Base-by-base conservation (phyloP, 1,139 yeast species). In the Trichomonascaceae sp. region DNA sequence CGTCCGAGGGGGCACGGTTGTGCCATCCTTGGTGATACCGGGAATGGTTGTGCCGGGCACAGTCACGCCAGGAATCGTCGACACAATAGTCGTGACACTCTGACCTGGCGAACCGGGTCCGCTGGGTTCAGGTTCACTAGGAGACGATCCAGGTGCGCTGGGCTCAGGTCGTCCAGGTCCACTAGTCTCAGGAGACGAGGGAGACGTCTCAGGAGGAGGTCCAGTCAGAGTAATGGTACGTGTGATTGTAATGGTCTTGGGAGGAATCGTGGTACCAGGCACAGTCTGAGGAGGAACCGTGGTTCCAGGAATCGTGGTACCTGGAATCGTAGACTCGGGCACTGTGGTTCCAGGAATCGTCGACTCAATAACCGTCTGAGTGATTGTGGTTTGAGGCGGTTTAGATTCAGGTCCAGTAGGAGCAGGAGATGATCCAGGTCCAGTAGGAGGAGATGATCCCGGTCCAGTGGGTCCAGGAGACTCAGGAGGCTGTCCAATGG, bases 181-280 rank as follows among this genome's bases (percentile, higher is more conserved):
- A n/a, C n/a, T n/a, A n/a, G n/a, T n/a, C n/a, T n/a, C n/a, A n/a
- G n/a, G n/a, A n/a, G n/a, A n/a, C n/a, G n/a, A n/a, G n/a, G n/a
- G n/a, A 20, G 23, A 20, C 9, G 23, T 20, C 6, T 11, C 11
- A 6, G 11, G 11, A 20, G 23, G 23, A 8, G 6, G 23, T 8
- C 23, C 23, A n/a, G n/a, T 20, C n/a, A n/a, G 40, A 15, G 23
- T 20, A 6, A 31, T 31, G 17, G 34, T 27, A 5, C 28, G 14
- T 2, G 35, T 28, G 11, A 26, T 32, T 13, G 27, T 18, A 23
- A 39, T 22, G 1, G 49, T 43, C 14, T 44, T 26, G 2, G 39
- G 44, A 4, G 48, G 37, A 26, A 42, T 28, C 8, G 40, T 37
- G n/a, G 40, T 30, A 3, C 36, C 43, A n/a, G 42, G 39, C 14